phyloP scores from a whole-genome alignment of 83 land plant species.

The Isoetes engelmannii region DNA sequence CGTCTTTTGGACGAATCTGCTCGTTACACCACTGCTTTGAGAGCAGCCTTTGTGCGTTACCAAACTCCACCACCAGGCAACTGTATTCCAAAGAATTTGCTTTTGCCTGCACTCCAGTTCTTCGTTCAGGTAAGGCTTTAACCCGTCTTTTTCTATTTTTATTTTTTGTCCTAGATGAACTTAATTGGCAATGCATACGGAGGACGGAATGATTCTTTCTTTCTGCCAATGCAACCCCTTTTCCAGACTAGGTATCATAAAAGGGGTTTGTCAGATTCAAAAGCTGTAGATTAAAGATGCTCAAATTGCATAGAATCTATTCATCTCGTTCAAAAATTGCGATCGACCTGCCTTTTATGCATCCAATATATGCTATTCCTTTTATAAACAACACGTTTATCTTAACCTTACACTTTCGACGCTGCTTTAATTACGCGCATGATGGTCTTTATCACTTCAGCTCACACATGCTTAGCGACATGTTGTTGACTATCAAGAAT shows the following conservation, averaged over 20 bases:
- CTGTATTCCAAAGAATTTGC: conserved; percentile 15
- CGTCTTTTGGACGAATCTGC: conserved; percentile 29
- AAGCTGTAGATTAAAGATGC: neutral
- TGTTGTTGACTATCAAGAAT: no score
- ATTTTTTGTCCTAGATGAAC: neutral
- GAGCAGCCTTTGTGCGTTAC: conserved; percentile 33
- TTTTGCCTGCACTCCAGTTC: conserved; percentile 34
- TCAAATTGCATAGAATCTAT: neutral
- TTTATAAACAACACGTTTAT: no score
- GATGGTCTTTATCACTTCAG: no score
- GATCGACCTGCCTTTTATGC: no score
- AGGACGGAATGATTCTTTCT: neutral
- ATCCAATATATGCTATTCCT: no score
- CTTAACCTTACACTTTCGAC: no score
- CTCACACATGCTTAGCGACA: no score
- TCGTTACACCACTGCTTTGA: conserved; percentile 30
- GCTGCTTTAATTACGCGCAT: no score
- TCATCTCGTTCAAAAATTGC: no score
- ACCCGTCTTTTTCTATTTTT: neutral
- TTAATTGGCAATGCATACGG: neutral
- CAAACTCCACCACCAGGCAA: conserved; percentile 18
- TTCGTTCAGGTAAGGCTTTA: conserved; percentile 24
- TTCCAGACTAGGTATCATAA: neutral
- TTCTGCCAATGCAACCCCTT: neutral
- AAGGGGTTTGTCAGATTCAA: neutral